Evolutionary conservation across 768 basidiomycete genomes (phyloP).

Genomic region (Trametes meyenii): DNA sequence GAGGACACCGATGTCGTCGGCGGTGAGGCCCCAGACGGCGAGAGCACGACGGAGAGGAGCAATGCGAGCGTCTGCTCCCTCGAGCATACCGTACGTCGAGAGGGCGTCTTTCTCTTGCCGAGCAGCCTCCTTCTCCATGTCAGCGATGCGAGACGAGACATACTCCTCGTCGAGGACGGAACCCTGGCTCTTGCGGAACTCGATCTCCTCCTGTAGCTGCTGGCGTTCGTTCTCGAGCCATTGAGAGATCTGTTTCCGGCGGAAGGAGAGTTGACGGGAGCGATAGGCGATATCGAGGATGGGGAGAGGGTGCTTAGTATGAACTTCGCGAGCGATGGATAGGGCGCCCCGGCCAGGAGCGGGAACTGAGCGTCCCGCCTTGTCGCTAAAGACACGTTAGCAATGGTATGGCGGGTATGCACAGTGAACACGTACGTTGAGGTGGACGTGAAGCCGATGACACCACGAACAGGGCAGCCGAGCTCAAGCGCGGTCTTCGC

Average conservation of each 20-base stretch:
- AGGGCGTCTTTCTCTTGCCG: slow-evolving; percentile 93
- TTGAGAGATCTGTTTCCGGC: slow-evolving; percentile 90
- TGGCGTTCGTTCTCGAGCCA: slow-evolving; percentile 92
- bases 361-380: slow-evolving; percentile 96
- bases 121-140: slow-evolving; percentile 88
- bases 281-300: slow-evolving; percentile 88
- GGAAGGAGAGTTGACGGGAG: slow-evolving; percentile 92
- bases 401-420: not conserved
- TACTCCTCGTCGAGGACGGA: slow-evolving; percentile 64
- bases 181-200: slow-evolving; percentile 56
- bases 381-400: slow-evolving; percentile 63
- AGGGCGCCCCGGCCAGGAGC: slow-evolving; percentile 95
- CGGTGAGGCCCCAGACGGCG: slow-evolving; percentile 94
- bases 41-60: slow-evolving; percentile 93
- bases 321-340: slow-evolving; percentile 82
- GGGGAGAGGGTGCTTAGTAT: slow-evolving; percentile 75
- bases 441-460: slow-evolving; percentile 95
- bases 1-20: slow-evolving; percentile 89
- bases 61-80: slow-evolving; percentile 81
- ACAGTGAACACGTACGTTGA: slow-evolving; percentile 67
- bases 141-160: slow-evolving; percentile 72
- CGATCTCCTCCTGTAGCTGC: slow-evolving; percentile 80
- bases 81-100: slow-evolving; percentile 94
- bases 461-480: slow-evolving; percentile 90
- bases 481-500: slow-evolving; percentile 95